Percentiles rank a stretch among this genome's conserved stretches.
Evolutionary conservation across 768 basidiomycete species (phyloP).

Genomic region (Rossbeevera mucosa): DNA sequence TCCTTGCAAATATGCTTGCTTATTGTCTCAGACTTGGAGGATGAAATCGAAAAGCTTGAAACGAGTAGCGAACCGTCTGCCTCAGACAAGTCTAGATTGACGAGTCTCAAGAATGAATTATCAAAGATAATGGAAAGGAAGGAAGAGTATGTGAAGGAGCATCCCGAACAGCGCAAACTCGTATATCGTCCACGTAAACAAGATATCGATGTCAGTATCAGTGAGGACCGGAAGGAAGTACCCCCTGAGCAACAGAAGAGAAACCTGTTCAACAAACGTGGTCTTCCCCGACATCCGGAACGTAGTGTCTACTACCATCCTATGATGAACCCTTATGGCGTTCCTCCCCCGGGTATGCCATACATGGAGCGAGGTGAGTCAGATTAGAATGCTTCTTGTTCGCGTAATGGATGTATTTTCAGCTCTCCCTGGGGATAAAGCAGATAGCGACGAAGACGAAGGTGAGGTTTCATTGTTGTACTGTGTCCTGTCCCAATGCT

Average conservation of each 20-base stretch:
- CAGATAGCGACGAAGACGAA: conserved; percentile 59
- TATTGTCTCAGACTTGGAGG: conserved; percentile 62
- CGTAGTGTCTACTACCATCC: conserved; percentile 90
- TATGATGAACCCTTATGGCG: conserved; percentile 89
- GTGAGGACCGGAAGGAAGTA: conserved; percentile 39
- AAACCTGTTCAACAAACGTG: conserved; percentile 76
- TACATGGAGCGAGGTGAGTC: conserved; percentile 83
- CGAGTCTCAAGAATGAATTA: conserved; percentile 71
- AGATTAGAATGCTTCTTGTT: background rate
- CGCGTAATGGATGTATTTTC: conserved; percentile 2
- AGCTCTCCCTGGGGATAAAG: conserved; percentile 63
- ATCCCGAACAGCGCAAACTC: conserved; percentile 85
- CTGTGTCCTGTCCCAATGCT: background rate
- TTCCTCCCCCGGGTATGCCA: conserved; percentile 96
- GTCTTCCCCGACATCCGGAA: conserved; percentile 86
- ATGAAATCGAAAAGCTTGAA: conserved; percentile 70
- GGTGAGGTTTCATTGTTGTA: conserved; percentile 25
- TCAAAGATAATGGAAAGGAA: conserved; percentile 82
- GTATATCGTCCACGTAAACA: conserved; percentile 63
- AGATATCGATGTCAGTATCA: too few relatives aligned
- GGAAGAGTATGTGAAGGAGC: conserved; percentile 85
- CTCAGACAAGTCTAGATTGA: conserved; percentile 62
- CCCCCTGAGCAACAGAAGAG: conserved; percentile 44
- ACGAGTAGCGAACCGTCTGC: conserved; percentile 38
- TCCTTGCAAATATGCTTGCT: background rate